Percentiles rank a stretch among this genome's conserved stretches.
Evolutionary conservation across 2,329 filamentous ascomycete genomes (phyloP).

Genomic region (Aspergillus hortae): DNA sequence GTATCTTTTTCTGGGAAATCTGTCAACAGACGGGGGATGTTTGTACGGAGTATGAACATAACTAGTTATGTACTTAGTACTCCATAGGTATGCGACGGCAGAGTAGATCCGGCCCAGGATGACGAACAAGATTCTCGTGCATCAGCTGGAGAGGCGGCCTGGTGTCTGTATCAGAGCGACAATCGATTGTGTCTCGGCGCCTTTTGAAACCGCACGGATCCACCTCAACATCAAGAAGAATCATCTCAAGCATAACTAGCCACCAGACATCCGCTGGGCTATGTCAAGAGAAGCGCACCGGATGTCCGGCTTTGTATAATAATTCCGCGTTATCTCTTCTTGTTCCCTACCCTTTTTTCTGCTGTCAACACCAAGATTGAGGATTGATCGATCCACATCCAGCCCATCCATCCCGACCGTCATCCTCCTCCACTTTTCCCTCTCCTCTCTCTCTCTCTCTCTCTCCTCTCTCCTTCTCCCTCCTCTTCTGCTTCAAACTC

Average conservation of each 20-base stretch:
- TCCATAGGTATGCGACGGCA: too few relatives aligned
- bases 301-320: too few relatives aligned
- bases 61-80: too few relatives aligned
- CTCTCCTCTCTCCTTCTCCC: background rate
- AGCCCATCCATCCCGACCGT: background rate
- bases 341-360: slow-evolving; percentile 7
- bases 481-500: background rate
- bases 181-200: slow-evolving; percentile 11
- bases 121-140: background rate
- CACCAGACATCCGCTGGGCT: too few relatives aligned
- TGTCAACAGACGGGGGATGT: too few relatives aligned
- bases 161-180: too few relatives aligned
- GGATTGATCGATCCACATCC: background rate
- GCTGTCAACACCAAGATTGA: background rate
- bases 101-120: background rate
- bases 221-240: slow-evolving; percentile 4
- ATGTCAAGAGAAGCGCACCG: too few relatives aligned
- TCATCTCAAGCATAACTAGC: background rate
- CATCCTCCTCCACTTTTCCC: slow-evolving; percentile 5
- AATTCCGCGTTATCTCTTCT: background rate
- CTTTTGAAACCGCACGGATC: slow-evolving; percentile 19
- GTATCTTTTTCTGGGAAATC: background rate
- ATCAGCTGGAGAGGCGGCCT: too few relatives aligned
- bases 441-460: background rate
- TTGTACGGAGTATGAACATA: too few relatives aligned